Base-by-base conservation (phyloP, 495 filamentous ascomycete species). In the Lepraria neglecta region DNA sequence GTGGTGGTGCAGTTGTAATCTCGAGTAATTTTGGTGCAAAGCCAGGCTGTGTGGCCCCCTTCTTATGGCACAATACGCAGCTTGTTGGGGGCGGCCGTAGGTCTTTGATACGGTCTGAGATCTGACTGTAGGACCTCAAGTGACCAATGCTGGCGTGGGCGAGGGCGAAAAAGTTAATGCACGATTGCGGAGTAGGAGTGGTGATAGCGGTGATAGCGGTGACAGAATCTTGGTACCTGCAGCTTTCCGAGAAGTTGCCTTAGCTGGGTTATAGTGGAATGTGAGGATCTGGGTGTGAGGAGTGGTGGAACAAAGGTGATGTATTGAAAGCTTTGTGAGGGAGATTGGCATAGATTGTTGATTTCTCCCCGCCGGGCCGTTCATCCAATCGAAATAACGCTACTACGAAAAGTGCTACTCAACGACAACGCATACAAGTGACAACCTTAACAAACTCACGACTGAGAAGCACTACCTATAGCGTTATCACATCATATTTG, bases 321-420 rank as follows among this genome's bases (percentile, higher is more conserved):
- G 48, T 52, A 33, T 27, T 38, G 28, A 52, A 52, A 31, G 48
- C 48, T 52, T 52, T 52, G n/a, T 52, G 48, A 52, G 48, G 27
- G 48, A 52, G 48, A 52, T 52, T 52, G 48, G 48, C 48, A 52
- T 31, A 3, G 48, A 52, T 52, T 52, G 48, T 31, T 24, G 48
- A 52, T 52, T 52, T 52, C 48, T 27, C 48, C 48, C 48, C 48
- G 48, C 48, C 48, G 31, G 48, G 28, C 48, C 48, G 48, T 31
- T 52, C 28, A 52, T 15, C 48, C 48, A 52, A 52, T 52, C 27
- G 48, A 3, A 19, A 3, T 17, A 52, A 33, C 15, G 48, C 48
- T 52, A 52, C 48, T 52, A 31, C 24, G 6, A 52, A 52, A 52
- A 31, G 21, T 52, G 48, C 27, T 52, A n/a, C 14, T 52, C 28